These are phyloP conservation scores for Coniochaeta prunicola DNA, from an alignment of 2,329 filamentous ascomycete genomes.

Conservation along the genomic window DNA sequence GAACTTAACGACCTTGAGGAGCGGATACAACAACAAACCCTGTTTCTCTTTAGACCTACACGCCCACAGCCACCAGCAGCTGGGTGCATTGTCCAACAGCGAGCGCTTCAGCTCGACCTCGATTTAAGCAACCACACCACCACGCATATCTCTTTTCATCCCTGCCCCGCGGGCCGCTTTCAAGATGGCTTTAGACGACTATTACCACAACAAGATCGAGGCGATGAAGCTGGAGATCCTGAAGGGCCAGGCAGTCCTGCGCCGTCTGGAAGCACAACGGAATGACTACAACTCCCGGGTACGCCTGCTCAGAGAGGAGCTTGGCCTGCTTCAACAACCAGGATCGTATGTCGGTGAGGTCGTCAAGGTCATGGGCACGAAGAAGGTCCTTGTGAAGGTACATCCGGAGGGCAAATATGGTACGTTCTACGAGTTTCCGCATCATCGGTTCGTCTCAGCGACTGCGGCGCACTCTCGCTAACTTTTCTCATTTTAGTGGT, in stretches of 20 bases:
- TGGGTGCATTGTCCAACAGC: neutral
- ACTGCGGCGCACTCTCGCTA: neutral
- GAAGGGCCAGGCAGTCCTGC: slow-evolving; percentile 91
- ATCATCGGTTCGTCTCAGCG: neutral
- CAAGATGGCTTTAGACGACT: slow-evolving; percentile 97
- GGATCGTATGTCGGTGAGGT: slow-evolving; percentile 98
- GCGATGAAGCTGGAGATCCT: slow-evolving; percentile 99
- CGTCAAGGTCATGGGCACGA: slow-evolving; percentile 99
- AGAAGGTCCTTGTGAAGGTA: slow-evolving; percentile 98
- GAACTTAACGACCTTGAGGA: neutral
- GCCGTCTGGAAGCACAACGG: slow-evolving; percentile 91
- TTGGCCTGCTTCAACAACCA: slow-evolving; percentile 91
- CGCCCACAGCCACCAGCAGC: neutral
- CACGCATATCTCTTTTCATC: neutral
- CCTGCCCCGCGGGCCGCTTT: slow-evolving; percentile 6
- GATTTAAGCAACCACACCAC: neutral
- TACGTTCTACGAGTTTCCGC: slow-evolving; percentile 32
- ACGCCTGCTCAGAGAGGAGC: slow-evolving; percentile 86
- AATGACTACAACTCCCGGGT: slow-evolving; percentile 99
- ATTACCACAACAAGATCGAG: slow-evolving; percentile 99
- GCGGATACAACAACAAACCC: neutral
- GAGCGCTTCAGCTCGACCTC: neutral
- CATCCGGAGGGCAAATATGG: slow-evolving; percentile 99
- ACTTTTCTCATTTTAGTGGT: slow-evolving; percentile 59
- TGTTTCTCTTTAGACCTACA: neutral